These are phyloP conservation scores for Discostella pseudostelligera DNA, from an alignment of 108 stramenopile species.

Conservation along the genomic window DNA sequence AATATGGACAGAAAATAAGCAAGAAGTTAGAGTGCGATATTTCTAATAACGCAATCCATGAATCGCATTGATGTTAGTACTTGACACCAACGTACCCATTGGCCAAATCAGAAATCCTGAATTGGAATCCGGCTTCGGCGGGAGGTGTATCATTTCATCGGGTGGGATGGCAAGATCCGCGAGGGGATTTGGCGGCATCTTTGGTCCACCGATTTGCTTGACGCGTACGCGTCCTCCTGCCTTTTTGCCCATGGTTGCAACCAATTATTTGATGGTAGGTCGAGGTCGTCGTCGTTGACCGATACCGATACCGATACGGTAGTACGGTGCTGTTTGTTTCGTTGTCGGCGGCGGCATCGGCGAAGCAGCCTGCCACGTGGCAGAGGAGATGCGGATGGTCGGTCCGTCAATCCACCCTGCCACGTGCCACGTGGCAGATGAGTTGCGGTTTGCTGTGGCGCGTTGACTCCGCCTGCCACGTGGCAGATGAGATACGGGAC, in stretches of 20 bases:
- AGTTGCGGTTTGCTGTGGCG: too few relatives aligned
- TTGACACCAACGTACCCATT: constrained; percentile 51
- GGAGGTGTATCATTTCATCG: constrained; percentile 71
- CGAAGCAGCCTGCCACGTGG: too few relatives aligned
- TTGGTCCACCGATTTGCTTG: constrained; percentile 67
- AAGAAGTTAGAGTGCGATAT: neutral
- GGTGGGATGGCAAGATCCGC: constrained; percentile 54
- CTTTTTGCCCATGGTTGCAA: constrained; percentile 67
- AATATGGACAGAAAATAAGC: neutral
- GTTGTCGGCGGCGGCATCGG: too few relatives aligned
- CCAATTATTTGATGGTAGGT: too few relatives aligned
- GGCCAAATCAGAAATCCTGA: constrained; percentile 73
- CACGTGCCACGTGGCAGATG: too few relatives aligned
- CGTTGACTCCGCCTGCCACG: too few relatives aligned
- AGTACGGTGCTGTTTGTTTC: too few relatives aligned
- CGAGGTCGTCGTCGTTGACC: too few relatives aligned
- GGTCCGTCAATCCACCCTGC: too few relatives aligned
- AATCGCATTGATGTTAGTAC: constrained; percentile 5
- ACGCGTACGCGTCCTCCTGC: constrained; percentile 64
- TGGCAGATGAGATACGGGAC: too few relatives aligned
- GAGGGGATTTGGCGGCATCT: constrained; percentile 62
- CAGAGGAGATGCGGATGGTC: too few relatives aligned
- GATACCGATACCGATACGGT: too few relatives aligned
- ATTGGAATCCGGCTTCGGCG: constrained; percentile 64
- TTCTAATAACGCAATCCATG: neutral